A percentile compares a stretch with the other conserved stretches of the same genome.
Evolutionary conservation across 805 yeast genomes (phyloP).

Genomic region (Jamesozyma jinghongensis): DNA sequence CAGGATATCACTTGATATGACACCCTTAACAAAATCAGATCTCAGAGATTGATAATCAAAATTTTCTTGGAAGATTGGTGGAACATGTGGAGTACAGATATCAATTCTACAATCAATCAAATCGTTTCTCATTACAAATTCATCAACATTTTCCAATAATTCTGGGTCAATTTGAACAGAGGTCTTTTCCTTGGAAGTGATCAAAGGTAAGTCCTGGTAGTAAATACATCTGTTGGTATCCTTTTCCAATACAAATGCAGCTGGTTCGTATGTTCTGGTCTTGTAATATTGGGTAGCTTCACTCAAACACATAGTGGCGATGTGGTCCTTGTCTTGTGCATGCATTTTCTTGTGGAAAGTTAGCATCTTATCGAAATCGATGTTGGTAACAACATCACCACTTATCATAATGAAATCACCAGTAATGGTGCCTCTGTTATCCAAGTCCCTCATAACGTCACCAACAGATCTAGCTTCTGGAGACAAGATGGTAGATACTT

Average conservation of each 20-base stretch:
- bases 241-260: conserved; percentile 73
- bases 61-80: conserved; percentile 91
- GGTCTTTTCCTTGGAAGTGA: conserved; percentile 37
- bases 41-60: conserved; percentile 87
- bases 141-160: conserved; percentile 61
- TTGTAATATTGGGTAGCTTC: conserved; percentile 79
- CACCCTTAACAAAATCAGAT: conserved; percentile 83
- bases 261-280: conserved; percentile 77
- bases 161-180: conserved; percentile 73
- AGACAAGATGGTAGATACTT: conserved; percentile 67
- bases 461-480: conserved; percentile 89
- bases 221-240: conserved; percentile 68
- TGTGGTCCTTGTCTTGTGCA: conserved; percentile 75
- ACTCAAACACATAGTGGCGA: conserved; percentile 87
- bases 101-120: conserved; percentile 94
- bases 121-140: conserved; percentile 78
- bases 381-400: conserved; percentile 93
- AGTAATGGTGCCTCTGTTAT: conserved; percentile 77
- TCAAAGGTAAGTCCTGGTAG: conserved; percentile 66
- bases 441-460: conserved; percentile 94
- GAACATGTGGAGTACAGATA: conserved; percentile 89
- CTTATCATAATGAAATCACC: conserved; percentile 85
- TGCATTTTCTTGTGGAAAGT: conserved; percentile 65
- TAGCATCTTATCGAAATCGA: conserved; percentile 67
- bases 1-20: conserved; percentile 78